Percentiles rank a stretch among this genome's conserved stretches.
phyloP scores from a whole-genome alignment of 75 land plant genomes.

The Selaginella moellendorffii region DNA sequence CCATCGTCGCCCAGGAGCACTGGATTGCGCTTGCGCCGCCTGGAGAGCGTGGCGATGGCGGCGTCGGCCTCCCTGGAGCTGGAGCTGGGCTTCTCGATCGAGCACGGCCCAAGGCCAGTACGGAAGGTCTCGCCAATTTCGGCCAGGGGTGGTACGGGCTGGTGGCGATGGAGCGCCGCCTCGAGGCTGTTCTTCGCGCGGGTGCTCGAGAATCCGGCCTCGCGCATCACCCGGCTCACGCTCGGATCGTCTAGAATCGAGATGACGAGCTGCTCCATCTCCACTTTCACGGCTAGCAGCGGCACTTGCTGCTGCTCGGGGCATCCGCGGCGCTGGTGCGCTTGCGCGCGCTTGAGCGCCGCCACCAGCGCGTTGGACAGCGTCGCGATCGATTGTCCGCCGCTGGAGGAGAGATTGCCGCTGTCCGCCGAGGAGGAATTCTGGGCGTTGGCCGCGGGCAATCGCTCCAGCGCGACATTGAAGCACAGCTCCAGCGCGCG shows the following conservation, averaged over 20 bases:
- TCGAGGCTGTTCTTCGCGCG: conserved; percentile 55
- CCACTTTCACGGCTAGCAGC: conserved; percentile 65
- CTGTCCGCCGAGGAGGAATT: background rate
- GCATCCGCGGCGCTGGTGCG: conserved; percentile 84
- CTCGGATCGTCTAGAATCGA: conserved; percentile 89
- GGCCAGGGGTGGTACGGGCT: background rate
- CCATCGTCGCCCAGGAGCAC: background rate
- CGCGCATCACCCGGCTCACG: conserved; percentile 90
- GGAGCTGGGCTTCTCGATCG: background rate
- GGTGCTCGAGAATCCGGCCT: conserved; percentile 74
- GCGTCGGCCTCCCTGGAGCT: background rate
- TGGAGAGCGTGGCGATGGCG: background rate
- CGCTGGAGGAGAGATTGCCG: no score
- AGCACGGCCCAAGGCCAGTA: background rate
- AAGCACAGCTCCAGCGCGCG: conserved; percentile 91
- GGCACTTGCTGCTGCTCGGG: conserved; percentile 77
- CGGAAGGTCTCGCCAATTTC: no score
- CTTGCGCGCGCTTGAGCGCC: conserved; percentile 90
- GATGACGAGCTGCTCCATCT: conserved; percentile 65
- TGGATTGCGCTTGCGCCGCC: background rate
- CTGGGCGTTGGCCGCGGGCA: conserved; percentile 14
- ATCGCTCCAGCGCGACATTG: conserved; percentile 81
- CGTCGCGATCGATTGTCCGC: conserved; percentile 36
- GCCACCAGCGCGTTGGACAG: conserved; percentile 84
- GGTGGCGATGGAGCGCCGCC: conserved; percentile 6